These are phyloP conservation scores for Coprinellus micaceus DNA, from an alignment of 768 basidiomycete species.

Conservation along the genomic window DNA sequence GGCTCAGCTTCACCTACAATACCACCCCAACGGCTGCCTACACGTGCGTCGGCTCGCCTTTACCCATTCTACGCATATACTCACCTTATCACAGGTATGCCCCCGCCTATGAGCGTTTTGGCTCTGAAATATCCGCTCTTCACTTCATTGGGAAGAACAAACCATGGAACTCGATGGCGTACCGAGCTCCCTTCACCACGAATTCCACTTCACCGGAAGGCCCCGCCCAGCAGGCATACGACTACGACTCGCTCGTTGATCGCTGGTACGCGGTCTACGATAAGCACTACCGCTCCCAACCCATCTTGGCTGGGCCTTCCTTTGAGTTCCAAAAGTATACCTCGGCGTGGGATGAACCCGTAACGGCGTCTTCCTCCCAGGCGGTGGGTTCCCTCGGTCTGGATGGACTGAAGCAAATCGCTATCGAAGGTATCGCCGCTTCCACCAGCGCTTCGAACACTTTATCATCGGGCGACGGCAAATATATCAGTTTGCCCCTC, in stretches of 20 bases:
- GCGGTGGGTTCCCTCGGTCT: slow-evolving; percentile 44
- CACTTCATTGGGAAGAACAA: slow-evolving; percentile 97
- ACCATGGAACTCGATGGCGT: slow-evolving; percentile 81
- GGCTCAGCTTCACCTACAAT: slow-evolving; percentile 96
- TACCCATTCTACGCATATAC: slow-evolving; percentile 18
- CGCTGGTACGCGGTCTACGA: slow-evolving; percentile 93
- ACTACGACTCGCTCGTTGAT: slow-evolving; percentile 79
- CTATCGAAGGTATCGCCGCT: slow-evolving; percentile 52
- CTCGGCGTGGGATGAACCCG: slow-evolving; percentile 68
- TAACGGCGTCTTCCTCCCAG: slow-evolving; percentile 14
- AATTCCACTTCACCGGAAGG: slow-evolving; percentile 23
- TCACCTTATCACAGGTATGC: slow-evolving; percentile 69
- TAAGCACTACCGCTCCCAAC: slow-evolving; percentile 69
- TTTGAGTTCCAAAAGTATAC: slow-evolving; percentile 68
- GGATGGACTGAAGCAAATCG: slow-evolving; percentile 60
- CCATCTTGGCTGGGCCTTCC: slow-evolving; percentile 36
- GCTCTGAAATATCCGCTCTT: slow-evolving; percentile 77
- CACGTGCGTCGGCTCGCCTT: slow-evolving; percentile 59
- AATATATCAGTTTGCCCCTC: slow-evolving; percentile 78
- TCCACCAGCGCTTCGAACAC: slow-evolving; percentile 14
- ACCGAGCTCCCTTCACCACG: slow-evolving; percentile 55
- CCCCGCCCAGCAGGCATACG: slow-evolving; percentile 51
- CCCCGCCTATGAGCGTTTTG: slow-evolving; percentile 93
- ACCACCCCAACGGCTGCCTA: slow-evolving; percentile 97
- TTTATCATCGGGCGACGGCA: slow-evolving; percentile 48